A percentile compares a stretch with the other conserved stretches of the same genome.
phyloP scores from a whole-genome alignment of 2,329 filamentous ascomycete genomes.

The Fusarium verrucosum region DNA sequence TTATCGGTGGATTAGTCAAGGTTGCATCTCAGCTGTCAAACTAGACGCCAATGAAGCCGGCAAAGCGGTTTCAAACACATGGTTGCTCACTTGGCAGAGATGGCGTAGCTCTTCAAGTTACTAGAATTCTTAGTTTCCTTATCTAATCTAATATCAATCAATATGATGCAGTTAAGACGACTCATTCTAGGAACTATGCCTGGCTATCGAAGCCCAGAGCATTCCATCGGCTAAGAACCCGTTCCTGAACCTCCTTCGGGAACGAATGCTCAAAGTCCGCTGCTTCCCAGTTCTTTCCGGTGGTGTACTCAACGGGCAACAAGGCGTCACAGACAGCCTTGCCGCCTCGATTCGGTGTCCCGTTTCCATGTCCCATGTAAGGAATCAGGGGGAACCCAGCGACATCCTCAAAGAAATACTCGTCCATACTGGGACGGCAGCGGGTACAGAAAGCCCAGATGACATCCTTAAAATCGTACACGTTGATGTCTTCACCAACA shows the following conservation, averaged over 20 bases:
- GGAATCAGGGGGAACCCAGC: constrained; percentile 56
- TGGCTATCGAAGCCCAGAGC: not conserved
- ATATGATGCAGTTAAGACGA: too few species aligned
- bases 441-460: constrained; percentile 60
- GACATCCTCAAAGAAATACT: constrained; percentile 56
- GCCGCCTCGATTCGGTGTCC: constrained; percentile 47
- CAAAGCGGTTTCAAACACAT: too few species aligned
- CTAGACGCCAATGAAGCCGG: too few species aligned
- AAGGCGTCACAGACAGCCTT: constrained; percentile 59
- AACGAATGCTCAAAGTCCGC: constrained; percentile 48
- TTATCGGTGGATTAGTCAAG: too few species aligned
- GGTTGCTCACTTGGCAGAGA: too few species aligned
- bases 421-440: constrained; percentile 56
- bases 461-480: constrained; percentile 56
- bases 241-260: constrained; percentile 40
- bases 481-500: constrained; percentile 59
- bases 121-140: too few species aligned
- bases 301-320: constrained; percentile 54
- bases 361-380: constrained; percentile 56
- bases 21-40: too few species aligned
- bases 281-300: constrained; percentile 43
- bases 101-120: too few species aligned
- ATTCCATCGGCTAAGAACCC: constrained; percentile 1
- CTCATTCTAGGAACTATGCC: not conserved
- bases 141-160: too few species aligned